A percentile compares a stretch with the other conserved stretches of the same genome.
Evolutionary conservation across 176 grass and related monocot genomes (phyloP).

Genomic region (Triticum dicoccoides): DNA sequence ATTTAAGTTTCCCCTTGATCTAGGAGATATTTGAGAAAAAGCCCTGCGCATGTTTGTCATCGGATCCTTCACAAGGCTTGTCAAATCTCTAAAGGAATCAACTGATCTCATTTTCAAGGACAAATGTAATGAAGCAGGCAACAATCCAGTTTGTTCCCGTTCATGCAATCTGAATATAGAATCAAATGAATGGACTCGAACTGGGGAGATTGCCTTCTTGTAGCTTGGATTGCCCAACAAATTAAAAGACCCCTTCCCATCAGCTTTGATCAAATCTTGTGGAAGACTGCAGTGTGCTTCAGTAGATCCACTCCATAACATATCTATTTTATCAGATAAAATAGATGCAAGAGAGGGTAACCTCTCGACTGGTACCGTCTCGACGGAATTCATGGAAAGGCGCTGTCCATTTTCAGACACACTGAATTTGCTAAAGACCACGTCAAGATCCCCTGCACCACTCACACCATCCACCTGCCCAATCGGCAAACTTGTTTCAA

Average conservation of each 20-base stretch:
- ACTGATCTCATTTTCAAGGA: constrained; percentile 43
- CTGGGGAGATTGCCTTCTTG: constrained; percentile 49
- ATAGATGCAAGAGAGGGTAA: constrained; percentile 61
- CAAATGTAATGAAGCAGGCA: constrained; percentile 50
- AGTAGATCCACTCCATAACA: constrained; percentile 79
- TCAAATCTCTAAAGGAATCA: constrained; percentile 57
- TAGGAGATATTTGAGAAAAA: constrained; percentile 74
- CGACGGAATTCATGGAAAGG: constrained; percentile 30
- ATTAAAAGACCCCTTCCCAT: constrained; percentile 36
- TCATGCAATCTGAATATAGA: constrained; percentile 53
- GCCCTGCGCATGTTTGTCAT: constrained; percentile 66
- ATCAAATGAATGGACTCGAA: constrained; percentile 88
- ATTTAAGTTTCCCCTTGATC: constrained; percentile 57
- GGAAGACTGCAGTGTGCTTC: constrained; percentile 37
- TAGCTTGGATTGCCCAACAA: constrained; percentile 28
- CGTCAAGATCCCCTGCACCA: constrained; percentile 40
- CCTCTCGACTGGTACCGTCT: constrained; percentile 42
- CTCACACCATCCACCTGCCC: constrained; percentile 38
- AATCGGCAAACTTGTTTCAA: constrained; percentile 44
- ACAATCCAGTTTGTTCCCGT: constrained; percentile 43
- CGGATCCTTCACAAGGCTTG: constrained; percentile 43
- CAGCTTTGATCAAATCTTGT: constrained; percentile 36
- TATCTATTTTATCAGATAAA: constrained; percentile 92
- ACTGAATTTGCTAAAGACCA: constrained; percentile 39
- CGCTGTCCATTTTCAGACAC: not conserved